A percentile compares a stretch with the other conserved stretches of the same genome.
These are phyloP conservation scores for Termitomyces sp. DNA, from an alignment of 768 basidiomycete species.

Conservation along the genomic window DNA sequence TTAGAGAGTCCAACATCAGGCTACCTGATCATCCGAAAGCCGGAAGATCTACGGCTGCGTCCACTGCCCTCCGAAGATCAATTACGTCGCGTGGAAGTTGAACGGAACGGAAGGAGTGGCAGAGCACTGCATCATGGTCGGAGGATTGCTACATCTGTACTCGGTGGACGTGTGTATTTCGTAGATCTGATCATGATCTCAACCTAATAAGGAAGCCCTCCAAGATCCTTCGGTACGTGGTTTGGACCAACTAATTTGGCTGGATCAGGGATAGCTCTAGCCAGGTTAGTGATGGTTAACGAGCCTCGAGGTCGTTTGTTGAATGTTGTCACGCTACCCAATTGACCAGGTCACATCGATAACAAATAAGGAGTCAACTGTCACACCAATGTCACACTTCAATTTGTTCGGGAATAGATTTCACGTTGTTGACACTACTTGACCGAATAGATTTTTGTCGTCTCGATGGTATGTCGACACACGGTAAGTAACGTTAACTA, in stretches of 20 bases:
- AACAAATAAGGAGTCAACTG: too few relatives aligned
- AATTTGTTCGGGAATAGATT: too few relatives aligned
- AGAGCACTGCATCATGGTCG: constrained; percentile 7
- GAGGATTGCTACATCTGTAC: constrained; percentile 1
- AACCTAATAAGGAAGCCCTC: background rate
- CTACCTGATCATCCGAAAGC: background rate
- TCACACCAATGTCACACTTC: too few relatives aligned
- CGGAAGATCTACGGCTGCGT: background rate
- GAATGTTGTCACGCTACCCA: too few relatives aligned
- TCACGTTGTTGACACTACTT: too few relatives aligned
- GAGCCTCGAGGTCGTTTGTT: too few relatives aligned
- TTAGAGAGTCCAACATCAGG: background rate
- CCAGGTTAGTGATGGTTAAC: background rate
- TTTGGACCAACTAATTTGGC: background rate
- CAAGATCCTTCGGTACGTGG: background rate
- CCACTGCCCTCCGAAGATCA: background rate
- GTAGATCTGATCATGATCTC: constrained; percentile 8
- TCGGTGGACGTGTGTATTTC: constrained; percentile 7
- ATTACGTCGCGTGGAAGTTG: constrained; percentile 10
- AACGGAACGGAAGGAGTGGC: constrained; percentile 8
- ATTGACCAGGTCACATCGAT: too few relatives aligned
- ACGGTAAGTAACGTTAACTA: too few relatives aligned
- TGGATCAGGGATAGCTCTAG: background rate
- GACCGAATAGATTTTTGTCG: too few relatives aligned
- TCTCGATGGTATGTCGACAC: too few relatives aligned